Evolutionary conservation across 371 early-diverging fungal genomes (phyloP).

Genomic region (Smittium mucronatum): DNA sequence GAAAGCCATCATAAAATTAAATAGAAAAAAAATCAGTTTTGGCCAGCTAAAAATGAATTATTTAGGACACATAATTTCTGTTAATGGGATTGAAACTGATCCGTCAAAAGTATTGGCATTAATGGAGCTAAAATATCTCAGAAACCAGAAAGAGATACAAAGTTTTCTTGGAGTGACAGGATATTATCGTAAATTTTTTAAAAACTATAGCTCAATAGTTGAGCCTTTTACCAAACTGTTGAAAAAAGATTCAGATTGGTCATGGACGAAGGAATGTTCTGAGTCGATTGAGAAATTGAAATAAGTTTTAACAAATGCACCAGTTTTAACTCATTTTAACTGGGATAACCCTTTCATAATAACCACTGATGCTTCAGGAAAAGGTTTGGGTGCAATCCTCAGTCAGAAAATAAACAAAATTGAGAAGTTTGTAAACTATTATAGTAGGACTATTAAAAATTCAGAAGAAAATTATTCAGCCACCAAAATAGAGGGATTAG

Average conservation of each 20-base stretch:
- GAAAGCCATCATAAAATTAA: constrained; percentile 15
- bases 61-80: constrained; percentile 10
- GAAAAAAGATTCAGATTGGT: constrained; percentile 2
- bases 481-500: constrained; percentile 36
- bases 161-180: constrained; percentile 22
- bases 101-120: constrained; percentile 14
- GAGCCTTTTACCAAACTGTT: constrained; percentile 23
- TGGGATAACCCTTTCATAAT: constrained; percentile 21
- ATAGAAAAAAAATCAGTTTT: constrained; percentile 17
- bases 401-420: constrained; percentile 11
- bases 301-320: background rate
- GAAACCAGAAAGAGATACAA: constrained; percentile 17
- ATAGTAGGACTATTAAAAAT: constrained; percentile 12
- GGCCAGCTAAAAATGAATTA: background rate
- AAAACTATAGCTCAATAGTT: constrained; percentile 12
- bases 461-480: constrained; percentile 20
- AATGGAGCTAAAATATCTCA: constrained; percentile 13
- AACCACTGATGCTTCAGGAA: constrained; percentile 33
- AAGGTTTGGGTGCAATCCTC: constrained; percentile 29
- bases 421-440: constrained; percentile 4
- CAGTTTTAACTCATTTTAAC: constrained; percentile 12
- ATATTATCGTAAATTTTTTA: constrained; percentile 22
- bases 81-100: constrained; percentile 12
- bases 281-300: constrained; percentile 13
- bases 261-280: background rate